A percentile compares a stretch with the other conserved stretches of the same genome.
phyloP scores from a whole-genome alignment of 1,139 yeast genomes.

The Hemisphaericaspora xylofermentans region DNA sequence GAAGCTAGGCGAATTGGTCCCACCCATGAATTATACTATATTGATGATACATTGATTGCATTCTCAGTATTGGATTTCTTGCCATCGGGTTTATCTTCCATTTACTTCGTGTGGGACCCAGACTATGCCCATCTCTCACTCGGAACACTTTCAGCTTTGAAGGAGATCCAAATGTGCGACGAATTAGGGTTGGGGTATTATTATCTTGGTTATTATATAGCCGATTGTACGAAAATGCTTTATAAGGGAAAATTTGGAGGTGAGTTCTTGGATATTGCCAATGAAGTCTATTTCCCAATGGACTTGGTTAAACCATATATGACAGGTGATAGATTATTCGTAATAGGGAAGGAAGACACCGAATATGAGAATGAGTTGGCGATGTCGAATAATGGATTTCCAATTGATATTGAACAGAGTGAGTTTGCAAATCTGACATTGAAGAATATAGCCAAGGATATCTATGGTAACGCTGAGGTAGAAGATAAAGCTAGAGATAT shows the following conservation, averaged over 20 bases:
- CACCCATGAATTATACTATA: conserved; percentile 76
- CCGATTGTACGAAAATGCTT: conserved; percentile 77
- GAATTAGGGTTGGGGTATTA: conserved; percentile 48
- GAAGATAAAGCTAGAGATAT: conserved; percentile 22
- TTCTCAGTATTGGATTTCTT: conserved; percentile 76
- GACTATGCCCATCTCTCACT: conserved; percentile 67
- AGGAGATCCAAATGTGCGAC: conserved; percentile 61
- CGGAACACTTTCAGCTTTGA: conserved; percentile 75
- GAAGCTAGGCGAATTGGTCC: conserved; percentile 35
- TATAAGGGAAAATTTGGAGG: conserved; percentile 83
- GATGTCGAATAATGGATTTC: conserved; percentile 19
- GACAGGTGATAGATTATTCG: conserved; percentile 44
- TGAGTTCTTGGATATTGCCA: conserved; percentile 57
- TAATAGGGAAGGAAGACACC: conserved; percentile 22
- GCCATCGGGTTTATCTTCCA: conserved; percentile 77
- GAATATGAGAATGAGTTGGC: conserved; percentile 15
- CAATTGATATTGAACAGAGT: conserved; percentile 15
- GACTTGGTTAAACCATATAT: conserved; percentile 30
- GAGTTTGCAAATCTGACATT: conserved; percentile 12
- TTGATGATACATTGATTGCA: conserved; percentile 64
- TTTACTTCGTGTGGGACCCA: conserved; percentile 89
- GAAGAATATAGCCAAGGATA: conserved; percentile 32
- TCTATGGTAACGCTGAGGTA: conserved; percentile 28
- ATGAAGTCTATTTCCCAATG: conserved; percentile 45
- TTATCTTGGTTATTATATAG: conserved; percentile 76